Conservation (phyloP, 2,329 filamentous ascomycete genomes). For the Colletotrichum australisinense region DNA sequence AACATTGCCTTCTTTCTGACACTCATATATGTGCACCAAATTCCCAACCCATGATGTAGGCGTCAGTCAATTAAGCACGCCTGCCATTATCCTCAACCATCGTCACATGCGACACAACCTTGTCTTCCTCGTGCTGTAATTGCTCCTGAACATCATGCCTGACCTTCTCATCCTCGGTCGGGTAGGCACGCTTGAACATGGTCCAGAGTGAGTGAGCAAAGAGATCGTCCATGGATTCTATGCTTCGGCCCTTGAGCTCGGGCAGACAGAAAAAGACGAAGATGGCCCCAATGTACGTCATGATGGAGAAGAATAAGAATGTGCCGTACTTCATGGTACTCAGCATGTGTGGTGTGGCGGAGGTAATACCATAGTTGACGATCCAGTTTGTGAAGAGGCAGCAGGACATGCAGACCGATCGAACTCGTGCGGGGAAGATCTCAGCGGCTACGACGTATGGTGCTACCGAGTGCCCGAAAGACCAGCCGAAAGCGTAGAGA, state of each 20-base stretch:
- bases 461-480: slow-evolving; percentile 39
- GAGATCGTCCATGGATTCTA: slow-evolving; percentile 62
- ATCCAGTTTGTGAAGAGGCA: slow-evolving; percentile 45
- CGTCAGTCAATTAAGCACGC: not conserved
- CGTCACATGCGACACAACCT: slow-evolving; percentile 2
- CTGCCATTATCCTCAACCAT: slow-evolving; percentile 16
- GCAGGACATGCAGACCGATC: slow-evolving; percentile 41
- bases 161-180: slow-evolving; percentile 59
- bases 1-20: not conserved
- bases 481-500: slow-evolving; percentile 45
- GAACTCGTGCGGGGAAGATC: slow-evolving; percentile 45
- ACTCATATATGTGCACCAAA: not conserved
- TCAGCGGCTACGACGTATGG: slow-evolving; percentile 42
- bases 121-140: not conserved
- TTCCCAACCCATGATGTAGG: not conserved
- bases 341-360: slow-evolving; percentile 41
- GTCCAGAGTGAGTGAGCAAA: slow-evolving; percentile 54
- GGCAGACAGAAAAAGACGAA: slow-evolving; percentile 61
- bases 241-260: slow-evolving; percentile 60
- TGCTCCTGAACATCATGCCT: slow-evolving; percentile 19
- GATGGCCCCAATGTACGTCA: slow-evolving; percentile 37
- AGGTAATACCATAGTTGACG: slow-evolving; percentile 44
- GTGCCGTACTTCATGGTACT: slow-evolving; percentile 30
- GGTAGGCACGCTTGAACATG: slow-evolving; percentile 54
- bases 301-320: slow-evolving; percentile 32